These are phyloP conservation scores for Venturiaceae sp. DNA, from an alignment of 2,329 filamentous ascomycete genomes.

Conservation along the genomic window DNA sequence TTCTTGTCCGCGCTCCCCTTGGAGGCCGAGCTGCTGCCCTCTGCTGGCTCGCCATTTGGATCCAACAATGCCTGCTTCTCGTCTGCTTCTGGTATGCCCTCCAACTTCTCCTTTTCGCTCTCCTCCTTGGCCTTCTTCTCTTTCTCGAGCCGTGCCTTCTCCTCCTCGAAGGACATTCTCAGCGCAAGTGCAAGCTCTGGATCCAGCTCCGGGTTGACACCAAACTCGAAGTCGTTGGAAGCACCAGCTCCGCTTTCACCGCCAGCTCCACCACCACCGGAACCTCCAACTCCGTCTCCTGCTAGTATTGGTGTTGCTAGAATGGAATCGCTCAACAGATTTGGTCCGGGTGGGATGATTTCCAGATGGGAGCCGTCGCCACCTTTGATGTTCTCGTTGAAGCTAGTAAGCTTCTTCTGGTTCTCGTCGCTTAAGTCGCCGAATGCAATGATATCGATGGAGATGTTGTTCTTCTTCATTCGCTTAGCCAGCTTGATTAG, in stretches of 20 bases:
- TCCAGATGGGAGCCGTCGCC: conserved; percentile 86
- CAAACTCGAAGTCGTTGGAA: conserved; percentile 69
- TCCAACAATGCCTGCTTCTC: conserved; percentile 52
- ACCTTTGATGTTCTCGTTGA: conserved; percentile 87
- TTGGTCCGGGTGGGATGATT: conserved; percentile 81
- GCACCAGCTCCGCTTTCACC: conserved; percentile 33
- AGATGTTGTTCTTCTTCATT: conserved; percentile 97
- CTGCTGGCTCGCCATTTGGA: conserved; percentile 55
- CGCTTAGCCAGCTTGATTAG: conserved; percentile 87
- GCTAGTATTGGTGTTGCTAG: conserved; percentile 82
- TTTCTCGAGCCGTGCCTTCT: conserved; percentile 88
- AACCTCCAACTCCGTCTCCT: conserved; percentile 59
- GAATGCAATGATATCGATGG: conserved; percentile 90
- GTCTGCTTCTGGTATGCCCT: conserved; percentile 66
- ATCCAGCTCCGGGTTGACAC: conserved; percentile 83
- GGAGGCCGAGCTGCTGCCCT: conserved; percentile 33
- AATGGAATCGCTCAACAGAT: conserved; percentile 86
- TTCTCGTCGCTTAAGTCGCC: conserved; percentile 87
- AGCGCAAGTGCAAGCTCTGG: conserved; percentile 90
- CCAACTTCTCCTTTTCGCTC: conserved; percentile 65
- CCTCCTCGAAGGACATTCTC: conserved; percentile 96
- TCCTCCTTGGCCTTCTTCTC: conserved; percentile 63
- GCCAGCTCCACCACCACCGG: conserved; percentile 28
- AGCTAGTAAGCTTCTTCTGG: conserved; percentile 80
- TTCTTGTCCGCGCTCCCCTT: conserved; percentile 42